Evolutionary conservation across 1,284 basidiomycete genomes (phyloP).

Genomic region (Leccinum pallidistipes): DNA sequence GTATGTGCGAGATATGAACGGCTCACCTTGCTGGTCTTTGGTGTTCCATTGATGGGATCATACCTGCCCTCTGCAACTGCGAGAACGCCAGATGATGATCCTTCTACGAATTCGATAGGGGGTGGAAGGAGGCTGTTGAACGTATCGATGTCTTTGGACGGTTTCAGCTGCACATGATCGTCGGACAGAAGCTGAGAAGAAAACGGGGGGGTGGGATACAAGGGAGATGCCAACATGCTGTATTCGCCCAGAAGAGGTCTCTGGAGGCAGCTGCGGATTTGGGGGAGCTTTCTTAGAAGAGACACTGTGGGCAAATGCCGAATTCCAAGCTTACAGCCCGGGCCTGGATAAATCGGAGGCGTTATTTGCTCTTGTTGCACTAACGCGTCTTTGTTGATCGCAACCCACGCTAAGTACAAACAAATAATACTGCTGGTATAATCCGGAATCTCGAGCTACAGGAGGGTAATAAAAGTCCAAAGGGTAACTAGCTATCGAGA

Average conservation of each 20-base stretch:
- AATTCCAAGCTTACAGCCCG: not conserved
- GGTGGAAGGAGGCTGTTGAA: conserved; percentile 75
- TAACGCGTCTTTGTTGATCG: conserved; percentile 20
- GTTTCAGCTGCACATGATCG: conserved; percentile 55
- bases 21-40: conserved; percentile 39
- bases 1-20: not conserved
- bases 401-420: not conserved
- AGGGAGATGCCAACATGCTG: conserved; percentile 62
- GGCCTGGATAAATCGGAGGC: conserved; percentile 15
- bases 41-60: conserved; percentile 70
- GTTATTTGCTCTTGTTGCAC: conserved; percentile 33
- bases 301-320: conserved; percentile 17
- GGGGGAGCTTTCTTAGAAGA: conserved; percentile 3
- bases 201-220: conserved; percentile 51
- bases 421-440: not conserved
- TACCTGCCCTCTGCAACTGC: conserved; percentile 72
- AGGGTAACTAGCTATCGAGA: conserved; percentile 4
- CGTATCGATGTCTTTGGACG: conserved; percentile 66
- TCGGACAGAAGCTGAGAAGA: conserved; percentile 48
- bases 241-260: conserved; percentile 10
- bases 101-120: conserved; percentile 77
- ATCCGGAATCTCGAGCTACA: not conserved
- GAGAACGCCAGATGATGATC: conserved; percentile 70
- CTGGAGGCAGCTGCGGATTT: conserved; percentile 5
- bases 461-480: conserved; percentile 11